Conservation (phyloP, 2,329 filamentous ascomycete genomes). For the Colletotrichum sp. region DNA sequence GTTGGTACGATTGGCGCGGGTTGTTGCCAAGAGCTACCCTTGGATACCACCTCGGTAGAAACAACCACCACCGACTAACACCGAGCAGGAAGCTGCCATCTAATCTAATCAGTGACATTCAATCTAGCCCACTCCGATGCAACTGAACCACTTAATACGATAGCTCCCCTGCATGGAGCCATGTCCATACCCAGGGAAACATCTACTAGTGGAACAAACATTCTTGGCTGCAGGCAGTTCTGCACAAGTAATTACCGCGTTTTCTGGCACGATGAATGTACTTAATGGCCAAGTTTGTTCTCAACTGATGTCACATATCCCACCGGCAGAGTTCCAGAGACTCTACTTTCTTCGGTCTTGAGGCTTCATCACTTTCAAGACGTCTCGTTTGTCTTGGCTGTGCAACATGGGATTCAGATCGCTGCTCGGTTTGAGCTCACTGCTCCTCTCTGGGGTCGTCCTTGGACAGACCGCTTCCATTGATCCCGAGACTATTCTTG, state of each 20-base stretch:
- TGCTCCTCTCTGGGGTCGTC: neutral
- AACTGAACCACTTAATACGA: neutral
- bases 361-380: neutral
- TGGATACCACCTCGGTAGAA: neutral
- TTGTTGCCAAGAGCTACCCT: neutral
- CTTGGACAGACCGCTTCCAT: neutral
- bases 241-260: neutral
- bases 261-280: neutral
- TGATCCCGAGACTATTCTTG: neutral
- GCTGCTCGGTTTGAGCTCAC: neutral
- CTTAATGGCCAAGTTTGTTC: neutral
- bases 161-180: neutral
- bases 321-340: neutral
- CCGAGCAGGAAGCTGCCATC: slow-evolving; percentile 3
- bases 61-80: neutral
- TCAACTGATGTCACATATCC: neutral
- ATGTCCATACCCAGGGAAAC: neutral
- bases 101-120: neutral
- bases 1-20: neutral
- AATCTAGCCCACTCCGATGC: neutral
- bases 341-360: neutral
- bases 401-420: neutral
- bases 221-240: neutral
- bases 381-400: neutral
- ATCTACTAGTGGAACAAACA: neutral